These are phyloP conservation scores for Pelargonium nanum DNA, from an alignment of 345 rosid genomes.

Conservation along the genomic window DNA sequence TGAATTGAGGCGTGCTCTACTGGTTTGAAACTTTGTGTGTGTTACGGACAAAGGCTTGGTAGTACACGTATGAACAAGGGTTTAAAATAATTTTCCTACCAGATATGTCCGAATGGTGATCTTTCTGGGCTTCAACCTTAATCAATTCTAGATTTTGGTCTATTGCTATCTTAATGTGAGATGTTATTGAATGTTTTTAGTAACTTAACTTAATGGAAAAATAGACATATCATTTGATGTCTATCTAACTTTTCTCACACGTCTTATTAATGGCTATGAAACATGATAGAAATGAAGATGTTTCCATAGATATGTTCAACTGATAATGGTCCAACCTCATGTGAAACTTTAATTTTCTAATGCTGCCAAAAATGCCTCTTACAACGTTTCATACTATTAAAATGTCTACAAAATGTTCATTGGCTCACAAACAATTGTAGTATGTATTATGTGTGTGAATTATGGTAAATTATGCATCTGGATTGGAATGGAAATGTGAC, in stretches of 20 bases:
- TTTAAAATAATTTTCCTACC: background rate
- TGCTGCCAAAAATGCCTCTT: background rate
- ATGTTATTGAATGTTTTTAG: too few species aligned
- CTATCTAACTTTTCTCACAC: background rate
- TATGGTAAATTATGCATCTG: background rate
- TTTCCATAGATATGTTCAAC: background rate
- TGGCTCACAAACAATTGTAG: background rate
- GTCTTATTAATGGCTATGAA: background rate
- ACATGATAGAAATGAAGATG: background rate
- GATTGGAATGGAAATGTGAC: background rate
- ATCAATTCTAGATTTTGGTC: background rate
- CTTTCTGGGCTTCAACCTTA: background rate
- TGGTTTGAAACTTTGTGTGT: background rate
- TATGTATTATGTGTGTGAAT: too few species aligned
- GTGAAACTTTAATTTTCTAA: background rate
- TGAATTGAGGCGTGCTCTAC: background rate
- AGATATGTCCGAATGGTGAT: background rate
- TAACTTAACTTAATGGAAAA: background rate
- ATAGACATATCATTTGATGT: background rate
- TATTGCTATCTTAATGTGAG: background rate
- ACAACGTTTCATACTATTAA: background rate
- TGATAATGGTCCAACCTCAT: too few species aligned
- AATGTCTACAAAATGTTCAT: background rate
- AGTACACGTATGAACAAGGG: background rate
- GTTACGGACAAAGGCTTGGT: background rate